phyloP scores from a whole-genome alignment of 2,329 filamentous ascomycete species.

The Cordyceps cateniannulata region DNA sequence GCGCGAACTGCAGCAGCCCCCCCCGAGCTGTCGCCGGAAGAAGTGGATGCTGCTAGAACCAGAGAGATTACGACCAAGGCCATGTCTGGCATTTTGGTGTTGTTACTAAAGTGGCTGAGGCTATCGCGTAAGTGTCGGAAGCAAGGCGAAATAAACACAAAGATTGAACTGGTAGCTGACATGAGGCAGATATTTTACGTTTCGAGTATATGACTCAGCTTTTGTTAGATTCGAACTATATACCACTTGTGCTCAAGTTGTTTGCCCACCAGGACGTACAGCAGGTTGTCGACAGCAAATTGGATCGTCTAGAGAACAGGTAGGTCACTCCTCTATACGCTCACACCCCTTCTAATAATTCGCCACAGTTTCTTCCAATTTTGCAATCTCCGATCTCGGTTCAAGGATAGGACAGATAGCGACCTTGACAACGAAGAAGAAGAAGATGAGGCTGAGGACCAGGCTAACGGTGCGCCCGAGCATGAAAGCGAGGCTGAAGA shows the following conservation, averaged over 20 bases:
- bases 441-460: constrained; percentile 16
- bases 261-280: constrained; percentile 94
- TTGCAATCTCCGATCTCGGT: constrained; percentile 64
- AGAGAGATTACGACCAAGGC: constrained; percentile 89
- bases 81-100: constrained; percentile 77
- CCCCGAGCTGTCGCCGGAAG: constrained; percentile 56
- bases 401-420: constrained; percentile 28
- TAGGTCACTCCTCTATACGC: constrained; percentile 36
- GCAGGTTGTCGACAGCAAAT: constrained; percentile 77
- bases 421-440: constrained; percentile 21
- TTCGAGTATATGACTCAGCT: constrained; percentile 95
- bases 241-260: constrained; percentile 86
- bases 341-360: constrained; percentile 17
- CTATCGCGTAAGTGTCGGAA: constrained; percentile 67
- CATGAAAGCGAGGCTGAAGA: constrained; percentile 30
- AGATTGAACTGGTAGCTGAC: constrained; percentile 15
- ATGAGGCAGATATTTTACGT: constrained; percentile 70
- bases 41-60: constrained; percentile 72
- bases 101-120: constrained; percentile 96
- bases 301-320: constrained; percentile 77
- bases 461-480: constrained; percentile 25
- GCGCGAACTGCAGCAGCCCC: constrained; percentile 25
- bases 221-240: constrained; percentile 88
- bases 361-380: constrained; percentile 75
- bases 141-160: neutral